These are phyloP conservation scores for Vigna mungo DNA, from an alignment of 306 rosid genomes.

Conservation along the genomic window DNA sequence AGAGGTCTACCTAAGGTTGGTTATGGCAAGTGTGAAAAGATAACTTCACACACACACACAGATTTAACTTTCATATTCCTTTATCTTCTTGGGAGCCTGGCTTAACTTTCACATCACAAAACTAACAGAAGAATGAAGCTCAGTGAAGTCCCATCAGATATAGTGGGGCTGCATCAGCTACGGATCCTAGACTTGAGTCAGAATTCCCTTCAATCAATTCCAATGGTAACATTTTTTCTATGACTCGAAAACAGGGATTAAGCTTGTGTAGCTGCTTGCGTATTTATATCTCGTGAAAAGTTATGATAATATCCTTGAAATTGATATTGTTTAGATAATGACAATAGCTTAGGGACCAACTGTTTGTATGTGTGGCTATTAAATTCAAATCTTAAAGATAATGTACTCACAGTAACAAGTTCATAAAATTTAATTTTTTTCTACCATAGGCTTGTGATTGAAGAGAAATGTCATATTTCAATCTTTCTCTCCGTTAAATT, in stretches of 20 bases:
- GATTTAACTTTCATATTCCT: conserved; percentile 3
- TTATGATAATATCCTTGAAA: conserved; percentile 28
- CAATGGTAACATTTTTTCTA: conserved; percentile 63
- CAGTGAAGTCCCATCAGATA: conserved; percentile 70
- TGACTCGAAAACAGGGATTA: conserved; percentile 26
- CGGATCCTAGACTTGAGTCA: conserved; percentile 84
- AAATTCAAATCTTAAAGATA: background rate
- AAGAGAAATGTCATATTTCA: background rate
- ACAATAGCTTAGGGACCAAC: conserved; percentile 15
- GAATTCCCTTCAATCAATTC: conserved; percentile 80
- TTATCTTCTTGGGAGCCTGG: conserved; percentile 24
- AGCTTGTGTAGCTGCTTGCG: conserved; percentile 20
- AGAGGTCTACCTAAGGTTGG: conserved; percentile 91
- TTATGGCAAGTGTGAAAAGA: conserved; percentile 38
- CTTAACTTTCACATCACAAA: conserved; percentile 44
- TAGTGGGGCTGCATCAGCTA: conserved; percentile 68
- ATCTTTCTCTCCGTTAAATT: conserved; percentile 6
- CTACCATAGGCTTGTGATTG: conserved; percentile 13
- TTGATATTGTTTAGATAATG: conserved; percentile 22
- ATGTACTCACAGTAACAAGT: conserved; percentile 17
- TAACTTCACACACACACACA: conserved; percentile 7
- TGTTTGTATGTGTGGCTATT: conserved; percentile 31
- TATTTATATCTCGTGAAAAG: conserved; percentile 32
- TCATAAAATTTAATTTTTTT: conserved; percentile 19
- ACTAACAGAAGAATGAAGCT: conserved; percentile 76